Evolutionary conservation across 192 early-diverging fungal genomes (phyloP), one percentile per base, ranked within the genome.

Genomic region (Chytriomyces sp.): DNA sequence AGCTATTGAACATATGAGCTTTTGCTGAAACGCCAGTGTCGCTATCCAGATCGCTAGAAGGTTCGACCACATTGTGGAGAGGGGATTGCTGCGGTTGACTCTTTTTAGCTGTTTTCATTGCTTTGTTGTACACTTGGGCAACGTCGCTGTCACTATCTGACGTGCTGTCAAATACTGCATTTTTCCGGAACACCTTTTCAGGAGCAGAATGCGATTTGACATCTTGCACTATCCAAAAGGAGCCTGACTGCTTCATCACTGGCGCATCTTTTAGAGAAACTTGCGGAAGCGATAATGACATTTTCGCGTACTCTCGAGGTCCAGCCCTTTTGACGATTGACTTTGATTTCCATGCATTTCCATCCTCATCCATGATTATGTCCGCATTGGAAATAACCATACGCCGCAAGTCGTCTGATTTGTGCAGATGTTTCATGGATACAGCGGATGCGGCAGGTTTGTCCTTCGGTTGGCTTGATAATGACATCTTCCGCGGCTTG

Each of bases 331-430:
- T 45, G 43, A 73, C 43, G 11, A 11, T 45, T 10, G 57, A 49
- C 47, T 73, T 73, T 10, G 71, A 16, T 45, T 73, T 73, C 71
- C 71, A 73, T n/a, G 61, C 44, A 45, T 73, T n/a, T 61, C 71
- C 71, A 62, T 73, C 59, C 8, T n/a, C 6, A 63, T 73, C 71
- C 35, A 73, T 9, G 13, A 73, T 48, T 2, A 73, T 9, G 23
- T 73, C 71, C 16, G 71, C 53, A 6, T 47, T 18, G 26, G 24
- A 73, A n/a, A 13, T 45, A 13, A 73, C 28, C 71, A 73, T 73
- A 7, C 71, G 23, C 10, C 60, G 26, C 28, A 23, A 7, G n/a
- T 61, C 71, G 44, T 26, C 16, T 43, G 16, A 26, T 64, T 64
- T 64, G 11, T 16, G 18, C 18, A 23, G 7, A 3, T 26, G 48